Percentiles rank a stretch among this genome's conserved stretches.
phyloP scores from a whole-genome alignment of 805 yeast species.

The Ogataea philodendri region DNA sequence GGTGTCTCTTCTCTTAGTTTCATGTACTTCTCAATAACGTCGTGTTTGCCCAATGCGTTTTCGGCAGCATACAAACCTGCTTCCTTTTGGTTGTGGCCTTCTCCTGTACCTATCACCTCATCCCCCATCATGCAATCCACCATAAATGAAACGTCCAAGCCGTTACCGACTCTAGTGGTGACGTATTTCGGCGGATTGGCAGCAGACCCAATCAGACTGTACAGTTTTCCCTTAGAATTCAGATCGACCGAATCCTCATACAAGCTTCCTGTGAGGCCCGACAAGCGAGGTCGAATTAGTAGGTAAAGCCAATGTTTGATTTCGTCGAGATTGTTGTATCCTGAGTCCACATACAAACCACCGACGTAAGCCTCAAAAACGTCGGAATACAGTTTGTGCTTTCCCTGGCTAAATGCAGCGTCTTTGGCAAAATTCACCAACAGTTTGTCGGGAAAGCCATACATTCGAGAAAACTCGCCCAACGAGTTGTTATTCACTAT shows the following conservation, averaged over 20 bases:
- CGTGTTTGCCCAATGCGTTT: conserved; percentile 62
- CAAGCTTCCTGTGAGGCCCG: conserved; percentile 17
- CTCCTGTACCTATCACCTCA: conserved; percentile 70
- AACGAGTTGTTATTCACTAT: conserved; percentile 73
- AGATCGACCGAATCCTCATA: conserved; percentile 44
- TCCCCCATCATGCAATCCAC: conserved; percentile 67
- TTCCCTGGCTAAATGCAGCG: conserved; percentile 46
- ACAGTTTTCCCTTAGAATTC: conserved; percentile 75
- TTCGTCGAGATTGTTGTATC: conserved; percentile 43
- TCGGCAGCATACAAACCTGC: conserved; percentile 89
- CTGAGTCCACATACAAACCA: conserved; percentile 62
- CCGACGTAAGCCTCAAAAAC: conserved; percentile 93
- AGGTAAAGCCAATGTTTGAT: conserved; percentile 57
- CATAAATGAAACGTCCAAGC: conserved; percentile 50
- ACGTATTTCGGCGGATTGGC: conserved; percentile 59
- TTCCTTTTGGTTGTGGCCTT: conserved; percentile 63
- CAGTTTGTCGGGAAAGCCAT: conserved; percentile 61
- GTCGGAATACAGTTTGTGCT: conserved; percentile 78
- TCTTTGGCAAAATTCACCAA: conserved; percentile 42
- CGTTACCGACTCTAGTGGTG: conserved; percentile 44
- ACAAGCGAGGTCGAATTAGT: conserved; percentile 48
- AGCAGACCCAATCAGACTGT: conserved; percentile 77
- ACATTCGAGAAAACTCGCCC: conserved; percentile 64
- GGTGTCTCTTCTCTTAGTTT: conserved; percentile 54
- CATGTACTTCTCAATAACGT: conserved; percentile 61